A percentile compares a stretch with the other conserved stretches of the same genome.
These are phyloP conservation scores for Sphagnum tenellum DNA, from an alignment of 225 moss, liverwort and hornwort species.

Conservation along the genomic window DNA sequence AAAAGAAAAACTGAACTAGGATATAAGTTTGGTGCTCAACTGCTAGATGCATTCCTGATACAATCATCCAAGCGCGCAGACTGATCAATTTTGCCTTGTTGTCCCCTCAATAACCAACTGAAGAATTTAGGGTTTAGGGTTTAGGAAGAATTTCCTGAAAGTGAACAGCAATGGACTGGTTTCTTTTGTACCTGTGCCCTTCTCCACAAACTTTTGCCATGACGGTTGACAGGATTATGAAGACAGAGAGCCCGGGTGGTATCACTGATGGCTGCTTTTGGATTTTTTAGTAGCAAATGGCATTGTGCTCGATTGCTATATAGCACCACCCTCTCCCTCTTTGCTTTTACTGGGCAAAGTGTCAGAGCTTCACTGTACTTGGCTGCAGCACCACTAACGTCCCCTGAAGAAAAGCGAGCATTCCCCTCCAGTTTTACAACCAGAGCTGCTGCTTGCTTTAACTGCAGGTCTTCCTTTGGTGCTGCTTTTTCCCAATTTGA, in stretches of 20 bases:
- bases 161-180: too few relatives aligned
- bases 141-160: too few relatives aligned
- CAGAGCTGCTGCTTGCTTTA: conserved; percentile 96
- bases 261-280: conserved; percentile 92
- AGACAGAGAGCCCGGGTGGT: conserved; percentile 84
- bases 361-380: conserved; percentile 88
- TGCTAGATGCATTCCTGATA: too few relatives aligned
- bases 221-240: conserved; percentile 87
- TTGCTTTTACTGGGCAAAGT: conserved; percentile 83
- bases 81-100: too few relatives aligned
- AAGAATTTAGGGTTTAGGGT: too few relatives aligned
- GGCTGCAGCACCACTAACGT: conserved; percentile 75
- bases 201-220: conserved; percentile 96
- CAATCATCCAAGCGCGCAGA: too few relatives aligned
- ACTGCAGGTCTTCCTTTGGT: conserved; percentile 90
- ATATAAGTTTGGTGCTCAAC: too few relatives aligned
- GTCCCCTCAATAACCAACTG: too few relatives aligned
- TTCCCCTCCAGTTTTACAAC: conserved; percentile 98
- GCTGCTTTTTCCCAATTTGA: conserved; percentile 88
- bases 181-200: conserved; percentile 60
- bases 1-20: too few relatives aligned
- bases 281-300: conserved; percentile 73
- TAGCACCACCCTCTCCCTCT: conserved; percentile 95
- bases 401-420: conserved; percentile 85
- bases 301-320: conserved; percentile 98